Conservation (phyloP, 495 filamentous ascomycete genomes). For the Aspergillus nanangensis region DNA sequence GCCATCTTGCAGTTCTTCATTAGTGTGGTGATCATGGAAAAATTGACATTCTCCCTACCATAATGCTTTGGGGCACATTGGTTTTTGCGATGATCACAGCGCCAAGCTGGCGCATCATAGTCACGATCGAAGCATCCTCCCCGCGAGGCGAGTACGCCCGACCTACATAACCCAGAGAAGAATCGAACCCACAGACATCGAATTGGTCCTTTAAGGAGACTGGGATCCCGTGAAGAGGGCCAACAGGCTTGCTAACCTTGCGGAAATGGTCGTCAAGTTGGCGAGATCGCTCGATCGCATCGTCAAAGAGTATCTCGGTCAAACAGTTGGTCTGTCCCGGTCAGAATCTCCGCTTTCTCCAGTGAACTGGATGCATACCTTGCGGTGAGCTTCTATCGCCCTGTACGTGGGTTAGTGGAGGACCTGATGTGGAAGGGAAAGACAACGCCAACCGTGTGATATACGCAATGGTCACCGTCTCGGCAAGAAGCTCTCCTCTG, state of each 20-base stretch:
- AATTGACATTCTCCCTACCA: slow-evolving; percentile 32
- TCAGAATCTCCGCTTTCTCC: too few relatives aligned
- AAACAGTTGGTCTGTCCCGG: slow-evolving; percentile 49
- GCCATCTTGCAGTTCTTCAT: slow-evolving; percentile 28
- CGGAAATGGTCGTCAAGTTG: slow-evolving; percentile 49
- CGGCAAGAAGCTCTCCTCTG: too few relatives aligned
- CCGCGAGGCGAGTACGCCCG: slow-evolving; percentile 46
- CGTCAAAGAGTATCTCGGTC: slow-evolving; percentile 59
- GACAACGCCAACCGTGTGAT: too few relatives aligned
- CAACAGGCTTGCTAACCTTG: slow-evolving; percentile 40
- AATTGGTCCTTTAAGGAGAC: slow-evolving; percentile 65
- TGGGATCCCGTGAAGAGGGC: slow-evolving; percentile 63
- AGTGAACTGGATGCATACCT: too few relatives aligned
- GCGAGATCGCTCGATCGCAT: slow-evolving; percentile 52
- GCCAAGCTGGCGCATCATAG: slow-evolving; percentile 42
- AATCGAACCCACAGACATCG: slow-evolving; percentile 55
- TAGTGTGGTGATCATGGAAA: slow-evolving; percentile 25
- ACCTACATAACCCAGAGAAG: slow-evolving; percentile 53
- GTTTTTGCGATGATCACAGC: slow-evolving; percentile 59
- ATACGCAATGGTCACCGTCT: too few relatives aligned
- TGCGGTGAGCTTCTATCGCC: too few relatives aligned
- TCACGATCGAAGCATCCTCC: slow-evolving; percentile 42
- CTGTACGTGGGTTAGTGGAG: too few relatives aligned
- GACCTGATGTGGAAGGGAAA: too few relatives aligned
- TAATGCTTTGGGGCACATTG: slow-evolving; percentile 50